Evolutionary conservation across 345 rosid species (phyloP), one percentile per base, ranked within the genome.

Genomic region (Populus ilicifolia): DNA sequence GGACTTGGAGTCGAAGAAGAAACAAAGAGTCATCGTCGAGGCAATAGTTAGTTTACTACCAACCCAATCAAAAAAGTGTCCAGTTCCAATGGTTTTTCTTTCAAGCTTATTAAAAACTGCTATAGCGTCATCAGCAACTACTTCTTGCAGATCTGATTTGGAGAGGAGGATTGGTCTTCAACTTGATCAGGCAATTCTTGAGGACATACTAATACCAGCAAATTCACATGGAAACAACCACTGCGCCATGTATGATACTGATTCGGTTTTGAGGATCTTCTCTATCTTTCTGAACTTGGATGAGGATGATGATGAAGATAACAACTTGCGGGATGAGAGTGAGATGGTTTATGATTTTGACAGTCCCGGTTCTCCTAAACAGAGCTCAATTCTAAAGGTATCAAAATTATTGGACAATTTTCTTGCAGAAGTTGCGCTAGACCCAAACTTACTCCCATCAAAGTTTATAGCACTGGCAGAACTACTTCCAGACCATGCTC

Each of bases 181-280:
- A 65, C 87, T 96, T 33, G 98, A 96, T 78, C 99, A 96, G 81
- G 98, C 99, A 20, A 96, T 96, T 79, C 97, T 92, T n/a, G 99
- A 93, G 83, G 99, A 96, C 81, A 87, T 96, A 77, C 89, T 96
- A 61, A 89, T 96, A 44, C 99, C 98, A 1, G 80, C 87, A 62
- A 88, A 85, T 75, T 82, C 89, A 33, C 84, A 81, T 17, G 93
- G 90, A 73, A 85, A 79, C 78, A 87, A 69, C 83, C 90, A 89
- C 66, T 68, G 79, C 83, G 81, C 89, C 0, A 80, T 91, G 88
- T 92, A 96, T 52, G 99, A 96, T 75, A 88, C 91, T 5, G 99
- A 96, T 67, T 89, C 96, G 1, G 91, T 92, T 80, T 79, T 90
- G 81, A 88, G 98, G 83, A 92, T 96, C 79, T 92, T 96, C 72